Conservation (phyloP, 2,329 filamentous ascomycete species). For the Pseudomassariella vexata region DNA sequence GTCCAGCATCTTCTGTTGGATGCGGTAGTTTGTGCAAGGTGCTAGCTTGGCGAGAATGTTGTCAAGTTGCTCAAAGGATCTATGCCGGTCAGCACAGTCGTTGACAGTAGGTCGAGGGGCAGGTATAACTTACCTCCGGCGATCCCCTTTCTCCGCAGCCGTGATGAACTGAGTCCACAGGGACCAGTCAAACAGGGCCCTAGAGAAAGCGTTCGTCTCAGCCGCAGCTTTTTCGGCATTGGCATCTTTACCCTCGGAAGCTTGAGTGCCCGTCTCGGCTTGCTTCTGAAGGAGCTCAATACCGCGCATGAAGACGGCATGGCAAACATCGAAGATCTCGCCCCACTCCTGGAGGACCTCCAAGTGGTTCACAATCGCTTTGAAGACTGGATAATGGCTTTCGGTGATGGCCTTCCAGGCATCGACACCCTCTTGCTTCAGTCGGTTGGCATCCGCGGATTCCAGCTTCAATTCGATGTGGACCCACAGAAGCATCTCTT, state of each 20-base stretch:
- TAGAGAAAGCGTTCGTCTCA: conserved; percentile 4
- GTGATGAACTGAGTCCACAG: conserved; percentile 34
- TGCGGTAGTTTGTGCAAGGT: too few relatives aligned
- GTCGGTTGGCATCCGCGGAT: conserved; percentile 1
- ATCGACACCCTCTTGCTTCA: conserved; percentile 13
- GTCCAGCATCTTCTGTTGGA: conserved; percentile 10
- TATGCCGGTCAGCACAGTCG: too few relatives aligned
- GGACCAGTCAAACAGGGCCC: conserved; percentile 18
- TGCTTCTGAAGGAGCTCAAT: conserved; percentile 8
- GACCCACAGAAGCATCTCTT: conserved; percentile 18
- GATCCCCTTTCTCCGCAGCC: conserved; percentile 28
- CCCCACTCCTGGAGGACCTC: conserved; percentile 11
- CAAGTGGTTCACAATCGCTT: conserved; percentile 12
- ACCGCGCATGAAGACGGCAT: conserved; percentile 14
- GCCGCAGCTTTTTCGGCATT: background rate
- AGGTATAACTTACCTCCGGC: conserved; percentile 24
- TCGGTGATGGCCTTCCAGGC: conserved; percentile 15
- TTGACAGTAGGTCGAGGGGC: too few relatives aligned
- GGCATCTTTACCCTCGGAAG: background rate
- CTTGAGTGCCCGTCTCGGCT: background rate
- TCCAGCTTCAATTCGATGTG: conserved; percentile 10
- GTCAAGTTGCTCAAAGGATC: too few relatives aligned
- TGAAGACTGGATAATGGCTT: conserved; percentile 13
- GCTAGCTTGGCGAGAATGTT: too few relatives aligned
- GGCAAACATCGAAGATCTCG: conserved; percentile 12